Base-by-base conservation (phyloP, 192 early-diverging fungal genomes). In the Rhizoclosmatium sp. region DNA sequence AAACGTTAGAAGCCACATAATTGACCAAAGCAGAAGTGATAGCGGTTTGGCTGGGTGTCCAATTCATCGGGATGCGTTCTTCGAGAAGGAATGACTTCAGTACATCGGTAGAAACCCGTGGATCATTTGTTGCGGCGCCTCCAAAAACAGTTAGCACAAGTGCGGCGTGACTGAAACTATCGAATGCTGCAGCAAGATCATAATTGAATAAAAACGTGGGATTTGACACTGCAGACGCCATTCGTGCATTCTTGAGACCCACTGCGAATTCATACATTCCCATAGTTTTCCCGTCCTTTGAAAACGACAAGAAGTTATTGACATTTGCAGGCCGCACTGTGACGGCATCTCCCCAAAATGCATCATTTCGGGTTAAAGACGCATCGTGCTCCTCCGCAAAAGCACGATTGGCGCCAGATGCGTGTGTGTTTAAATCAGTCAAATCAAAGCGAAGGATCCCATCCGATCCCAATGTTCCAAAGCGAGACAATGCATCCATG, bases 381-480 rank as follows among this genome's bases (percentile, higher is more conserved):
- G 62, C 21, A 65, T 65, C 62, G 7, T 65, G 62, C 62, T 65
- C 5, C 7, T 54, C 9, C 9, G 16, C 5, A 12, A 54, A 54
- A 54, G 5, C 0, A 16, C 16, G 16, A 54, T 7, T 54, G 1
- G 51, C 5, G 41, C 7, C 62, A 21, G 21, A 16, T 65, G 10
- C 62, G 1, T 65, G 23, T 10, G 7, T 65, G 41, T 65, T 65
- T 5, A 41, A 21, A 65, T 10, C 21, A 65, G 5, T 42, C 21
- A 65, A 65, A 21, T 65, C 62, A 65, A 65, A 65, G 21, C 10
- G 21, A 10, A 65, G 21, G 62, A 65, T 65, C 21, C 62, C 62
- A 5, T 10, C 21, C 41, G 62, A 23, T 5, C 21, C 21, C 12
- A 21, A 21, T 10, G 23, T 16, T 23, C 62, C 62, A 65, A 16